A percentile compares a stretch with the other conserved stretches of the same genome.
phyloP scores from a whole-genome alignment of 345 rosid genomes.

The Psidium friedrichsthalianum region DNA sequence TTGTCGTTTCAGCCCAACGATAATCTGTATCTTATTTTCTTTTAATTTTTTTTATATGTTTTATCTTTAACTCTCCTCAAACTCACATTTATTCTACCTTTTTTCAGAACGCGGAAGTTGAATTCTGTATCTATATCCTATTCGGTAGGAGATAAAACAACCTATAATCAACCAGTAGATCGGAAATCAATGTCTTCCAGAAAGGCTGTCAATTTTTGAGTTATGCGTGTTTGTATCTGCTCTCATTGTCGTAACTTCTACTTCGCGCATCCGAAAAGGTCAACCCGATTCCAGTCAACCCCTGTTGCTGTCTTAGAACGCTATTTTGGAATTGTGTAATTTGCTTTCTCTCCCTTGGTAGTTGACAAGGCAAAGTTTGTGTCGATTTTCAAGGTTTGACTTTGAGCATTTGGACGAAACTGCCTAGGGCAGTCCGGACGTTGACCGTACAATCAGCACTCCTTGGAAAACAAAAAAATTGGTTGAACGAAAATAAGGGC shows the following conservation, averaged over 20 bases:
- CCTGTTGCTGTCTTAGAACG: not conserved
- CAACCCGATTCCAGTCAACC: not conserved
- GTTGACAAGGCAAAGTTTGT: not conserved
- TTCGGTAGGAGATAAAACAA: too few relatives aligned
- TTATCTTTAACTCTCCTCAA: too few relatives aligned
- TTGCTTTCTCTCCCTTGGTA: not conserved
- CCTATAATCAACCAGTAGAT: not conserved
- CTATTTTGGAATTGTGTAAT: not conserved
- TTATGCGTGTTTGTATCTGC: too few relatives aligned
- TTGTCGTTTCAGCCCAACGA: rapidly evolving
- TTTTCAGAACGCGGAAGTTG: too few relatives aligned
- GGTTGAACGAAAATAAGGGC: not conserved
- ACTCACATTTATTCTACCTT: too few relatives aligned
- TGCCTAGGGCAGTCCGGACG: not conserved
- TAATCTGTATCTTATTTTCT: not conserved
- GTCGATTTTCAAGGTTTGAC: not conserved
- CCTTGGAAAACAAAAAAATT: not conserved
- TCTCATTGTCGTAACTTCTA: not conserved
- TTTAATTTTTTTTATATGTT: too few relatives aligned
- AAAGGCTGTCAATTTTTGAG: not conserved
- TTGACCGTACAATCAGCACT: not conserved
- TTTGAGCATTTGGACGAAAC: not conserved
- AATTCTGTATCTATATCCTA: too few relatives aligned
- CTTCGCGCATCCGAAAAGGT: not conserved
- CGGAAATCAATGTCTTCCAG: not conserved